phyloP scores from a whole-genome alignment of 2,329 filamentous ascomycete genomes.

The Fusarium decemcellulare region DNA sequence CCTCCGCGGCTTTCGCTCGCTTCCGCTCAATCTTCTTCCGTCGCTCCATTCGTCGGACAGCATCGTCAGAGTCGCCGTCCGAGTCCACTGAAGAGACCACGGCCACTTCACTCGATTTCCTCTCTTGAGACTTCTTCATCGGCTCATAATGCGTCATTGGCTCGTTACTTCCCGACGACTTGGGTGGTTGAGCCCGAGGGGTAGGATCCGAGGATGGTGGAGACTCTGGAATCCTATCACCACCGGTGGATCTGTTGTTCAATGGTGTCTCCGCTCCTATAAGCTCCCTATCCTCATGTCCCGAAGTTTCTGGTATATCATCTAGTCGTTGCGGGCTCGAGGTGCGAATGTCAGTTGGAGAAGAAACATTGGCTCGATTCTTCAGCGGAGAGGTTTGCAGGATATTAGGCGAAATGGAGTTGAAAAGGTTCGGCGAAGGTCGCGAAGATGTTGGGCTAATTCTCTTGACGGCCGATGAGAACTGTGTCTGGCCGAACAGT shows the following conservation, averaged over 20 bases:
- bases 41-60: slow-evolving; percentile 51
- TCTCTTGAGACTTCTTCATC: slow-evolving; percentile 62
- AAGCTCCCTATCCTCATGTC: slow-evolving; percentile 32
- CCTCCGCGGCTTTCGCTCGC: slow-evolving; percentile 56
- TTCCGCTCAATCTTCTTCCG: slow-evolving; percentile 55
- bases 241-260: slow-evolving; percentile 42
- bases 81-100: slow-evolving; percentile 44
- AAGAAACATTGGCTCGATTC: slow-evolving; percentile 62
- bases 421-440: slow-evolving; percentile 66
- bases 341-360: slow-evolving; percentile 56
- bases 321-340: slow-evolving; percentile 58
- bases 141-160: slow-evolving; percentile 61
- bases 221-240: slow-evolving; percentile 55
- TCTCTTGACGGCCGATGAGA: slow-evolving; percentile 65
- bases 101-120: slow-evolving; percentile 48
- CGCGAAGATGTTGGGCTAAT: slow-evolving; percentile 71
- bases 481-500: slow-evolving; percentile 69
- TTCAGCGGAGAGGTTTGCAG: slow-evolving; percentile 65
- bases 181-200: slow-evolving; percentile 38
- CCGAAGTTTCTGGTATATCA: slow-evolving; percentile 49
- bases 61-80: slow-evolving; percentile 55
- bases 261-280: slow-evolving; percentile 46
- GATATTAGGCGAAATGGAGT: slow-evolving; percentile 62
- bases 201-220: slow-evolving; percentile 47
- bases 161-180: slow-evolving; percentile 42